Evolutionary conservation across 352 stramenopile genomes (phyloP).

Genomic region (Blastocystis sp.): DNA sequence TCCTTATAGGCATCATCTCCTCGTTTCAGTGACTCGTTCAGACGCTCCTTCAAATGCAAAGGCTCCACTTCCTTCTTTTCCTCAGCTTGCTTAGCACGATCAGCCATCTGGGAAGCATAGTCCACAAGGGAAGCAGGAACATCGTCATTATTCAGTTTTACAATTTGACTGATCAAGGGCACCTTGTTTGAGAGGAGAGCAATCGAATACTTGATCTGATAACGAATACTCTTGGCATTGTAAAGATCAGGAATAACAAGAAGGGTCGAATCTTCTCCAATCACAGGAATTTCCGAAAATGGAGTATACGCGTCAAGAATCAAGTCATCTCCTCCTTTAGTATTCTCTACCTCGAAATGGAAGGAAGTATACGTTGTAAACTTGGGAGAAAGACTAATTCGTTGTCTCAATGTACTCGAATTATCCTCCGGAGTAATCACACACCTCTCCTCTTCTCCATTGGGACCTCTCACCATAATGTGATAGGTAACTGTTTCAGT

Average conservation of each 20-base stretch:
- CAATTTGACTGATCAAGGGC: constrained; percentile 37
- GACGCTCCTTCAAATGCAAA: constrained; percentile 26
- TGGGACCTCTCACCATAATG: constrained; percentile 34
- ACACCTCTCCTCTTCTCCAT: constrained; percentile 58
- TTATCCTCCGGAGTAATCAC: constrained; percentile 16
- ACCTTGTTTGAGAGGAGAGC: constrained; percentile 57
- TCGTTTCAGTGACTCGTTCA: background rate
- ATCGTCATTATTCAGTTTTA: constrained; percentile 54
- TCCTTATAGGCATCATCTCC: background rate
- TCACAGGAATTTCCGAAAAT: constrained; percentile 22
- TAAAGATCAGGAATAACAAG: constrained; percentile 51
- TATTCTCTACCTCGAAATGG: constrained; percentile 59
- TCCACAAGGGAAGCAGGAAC: constrained; percentile 50
- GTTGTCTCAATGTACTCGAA: background rate
- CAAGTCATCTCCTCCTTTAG: constrained; percentile 7
- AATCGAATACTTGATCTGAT: constrained; percentile 56
- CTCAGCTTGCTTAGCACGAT: constrained; percentile 40
- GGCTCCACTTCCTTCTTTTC: constrained; percentile 60
- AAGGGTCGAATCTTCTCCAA: constrained; percentile 44
- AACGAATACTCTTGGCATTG: constrained; percentile 56
- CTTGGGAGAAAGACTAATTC: constrained; percentile 44
- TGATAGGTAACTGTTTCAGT: constrained; percentile 53
- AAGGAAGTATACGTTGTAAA: constrained; percentile 28
- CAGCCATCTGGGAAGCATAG: constrained; percentile 18
- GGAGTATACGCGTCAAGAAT: constrained; percentile 20